phyloP scores from a whole-genome alignment of 2,329 filamentous ascomycete genomes.

The Aureobasidium lini region DNA sequence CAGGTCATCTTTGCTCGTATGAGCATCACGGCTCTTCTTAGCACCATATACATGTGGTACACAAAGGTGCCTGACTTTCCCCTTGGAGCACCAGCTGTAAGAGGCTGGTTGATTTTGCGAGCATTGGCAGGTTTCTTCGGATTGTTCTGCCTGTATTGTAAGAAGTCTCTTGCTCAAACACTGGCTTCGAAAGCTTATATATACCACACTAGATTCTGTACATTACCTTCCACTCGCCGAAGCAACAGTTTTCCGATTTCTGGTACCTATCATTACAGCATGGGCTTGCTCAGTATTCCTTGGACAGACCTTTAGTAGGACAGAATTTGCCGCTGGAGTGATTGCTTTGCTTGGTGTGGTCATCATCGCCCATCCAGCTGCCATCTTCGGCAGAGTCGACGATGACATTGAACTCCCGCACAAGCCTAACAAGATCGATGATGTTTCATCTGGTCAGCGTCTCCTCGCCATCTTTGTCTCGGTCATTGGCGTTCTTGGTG shows the following conservation, averaged over 20 bases:
- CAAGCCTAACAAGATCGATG: neutral
- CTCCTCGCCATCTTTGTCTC: conserved; percentile 6
- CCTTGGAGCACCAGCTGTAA: neutral
- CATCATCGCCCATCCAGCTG: conserved; percentile 6
- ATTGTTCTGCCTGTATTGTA: conserved; percentile 9
- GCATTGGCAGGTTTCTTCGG: conserved; percentile 2
- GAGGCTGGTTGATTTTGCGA: neutral
- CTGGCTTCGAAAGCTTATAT: neutral
- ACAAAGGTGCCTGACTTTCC: conserved; percentile 1
- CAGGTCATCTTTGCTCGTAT: conserved; percentile 11
- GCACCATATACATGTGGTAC: conserved; percentile 1
- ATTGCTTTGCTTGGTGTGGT: neutral
- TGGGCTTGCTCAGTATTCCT: conserved; percentile 10
- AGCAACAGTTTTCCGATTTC: conserved; percentile 8
- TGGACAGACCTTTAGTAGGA: neutral
- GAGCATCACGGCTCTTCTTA: conserved; percentile 1
- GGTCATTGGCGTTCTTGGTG: conserved; percentile 4
- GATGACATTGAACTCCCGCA: neutral
- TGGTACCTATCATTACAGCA: conserved; percentile 9
- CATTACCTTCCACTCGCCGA: conserved; percentile 9
- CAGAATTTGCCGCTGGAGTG: conserved; percentile 1
- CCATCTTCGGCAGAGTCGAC: conserved; percentile 6
- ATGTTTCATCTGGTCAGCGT: neutral
- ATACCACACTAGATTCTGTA: neutral
- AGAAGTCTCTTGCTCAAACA: neutral